Evolutionary conservation across 169 alveolate species (phyloP), one percentile per base, ranked within the genome.

Genomic region (Perkinsus chesapeaki): DNA sequence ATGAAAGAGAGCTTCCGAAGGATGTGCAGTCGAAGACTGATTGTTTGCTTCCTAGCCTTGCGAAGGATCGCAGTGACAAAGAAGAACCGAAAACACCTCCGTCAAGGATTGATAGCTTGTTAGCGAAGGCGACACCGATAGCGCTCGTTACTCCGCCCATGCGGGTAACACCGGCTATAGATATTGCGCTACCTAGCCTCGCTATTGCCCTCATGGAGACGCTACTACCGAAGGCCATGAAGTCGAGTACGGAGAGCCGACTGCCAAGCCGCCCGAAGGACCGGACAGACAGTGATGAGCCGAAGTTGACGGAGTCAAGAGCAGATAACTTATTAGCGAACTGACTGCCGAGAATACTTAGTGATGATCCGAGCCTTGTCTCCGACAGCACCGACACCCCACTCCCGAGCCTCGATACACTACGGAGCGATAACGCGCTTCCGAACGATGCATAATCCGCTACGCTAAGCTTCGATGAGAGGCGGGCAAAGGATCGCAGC

Each of bases 401-500:
- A 39, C 90, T 39, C 16, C 91, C 95, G 47, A 39, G 93, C 3
- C 48, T 37, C 93, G 47, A 72, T 73, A 93, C 73, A 39, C 92
- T 93, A 34, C 73, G 95, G 19, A 60, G 39, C 37, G 93, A 92
- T 48, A 82, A 73, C 3, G 91, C 48, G 39, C 23, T 27, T 12
- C 92, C 95, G 34, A 38, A 39, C 90, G 91, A 93, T 39, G 60
- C 37, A 43, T 27, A 39, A 39, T 93, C 95, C 39, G 60, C 47
- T 91, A 31, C 91, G 16, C 37, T 19, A 73, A 92, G 43, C 10
- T 31, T 16, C 48, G 12, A 31, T 0, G 94, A 92, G 34, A 39
- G 20, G 34, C 92, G 47, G 37, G 95, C 94, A 92, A 93, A 73
- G 92, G 94, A n/a, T n/a, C n/a, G n/a, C n/a, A n/a, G n/a, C n/a